These are phyloP conservation scores for Plasmodium fragile DNA, from an alignment of 169 alveolate species.

Conservation along the genomic window DNA sequence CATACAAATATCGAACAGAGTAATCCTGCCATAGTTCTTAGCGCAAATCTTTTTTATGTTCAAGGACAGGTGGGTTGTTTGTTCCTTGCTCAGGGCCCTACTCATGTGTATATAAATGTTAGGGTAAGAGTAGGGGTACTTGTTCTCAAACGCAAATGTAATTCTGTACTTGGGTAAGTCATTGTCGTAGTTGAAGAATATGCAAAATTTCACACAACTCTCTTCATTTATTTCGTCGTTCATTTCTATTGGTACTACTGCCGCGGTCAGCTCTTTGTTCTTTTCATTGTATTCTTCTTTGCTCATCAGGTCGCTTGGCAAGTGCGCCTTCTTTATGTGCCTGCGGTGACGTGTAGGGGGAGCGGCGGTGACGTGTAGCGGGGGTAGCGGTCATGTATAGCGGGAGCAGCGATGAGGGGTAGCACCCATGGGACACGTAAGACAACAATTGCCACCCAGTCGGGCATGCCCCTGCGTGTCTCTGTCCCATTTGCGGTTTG, in stretches of 20 bases:
- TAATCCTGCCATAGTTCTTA: slow-evolving; percentile 66
- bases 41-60: slow-evolving; percentile 51
- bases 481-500: not conserved
- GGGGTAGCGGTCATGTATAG: not conserved
- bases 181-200: slow-evolving; percentile 36
- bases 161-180: slow-evolving; percentile 40
- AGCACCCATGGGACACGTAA: not conserved
- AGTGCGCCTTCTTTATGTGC: slow-evolving; percentile 23
- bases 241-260: slow-evolving; percentile 16
- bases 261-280: slow-evolving; percentile 1
- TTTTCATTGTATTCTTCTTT: slow-evolving; percentile 1
- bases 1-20: slow-evolving; percentile 45
- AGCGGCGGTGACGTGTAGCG: not conserved
- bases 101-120: slow-evolving; percentile 19
- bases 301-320: slow-evolving; percentile 53
- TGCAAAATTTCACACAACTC: slow-evolving; percentile 15
- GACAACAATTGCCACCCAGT: not conserved
- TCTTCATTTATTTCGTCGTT: slow-evolving; percentile 47
- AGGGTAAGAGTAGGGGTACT: slow-evolving; percentile 53
- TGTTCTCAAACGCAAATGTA: slow-evolving; percentile 25
- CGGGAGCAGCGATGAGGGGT: not conserved
- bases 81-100: slow-evolving; percentile 22
- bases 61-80: slow-evolving; percentile 1
- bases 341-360: too few species aligned
- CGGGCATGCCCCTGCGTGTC: not conserved